phyloP scores from a whole-genome alignment of 176 grass and related monocot species.

The Aegilops bicornis region DNA sequence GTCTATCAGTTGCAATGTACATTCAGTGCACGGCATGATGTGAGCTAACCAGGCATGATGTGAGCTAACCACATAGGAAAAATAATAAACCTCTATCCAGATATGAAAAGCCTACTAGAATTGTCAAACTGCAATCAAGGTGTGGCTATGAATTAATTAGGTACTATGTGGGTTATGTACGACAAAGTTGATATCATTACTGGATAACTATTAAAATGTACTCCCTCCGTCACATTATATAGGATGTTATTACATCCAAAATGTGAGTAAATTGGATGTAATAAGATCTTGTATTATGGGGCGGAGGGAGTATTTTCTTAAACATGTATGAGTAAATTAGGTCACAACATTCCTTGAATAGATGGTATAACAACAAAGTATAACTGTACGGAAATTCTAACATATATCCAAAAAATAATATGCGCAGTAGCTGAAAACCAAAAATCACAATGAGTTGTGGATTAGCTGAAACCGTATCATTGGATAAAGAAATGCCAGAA shows the following conservation, averaged over 20 bases:
- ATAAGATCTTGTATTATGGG: too few relatives aligned
- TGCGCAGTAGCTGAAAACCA: too few relatives aligned
- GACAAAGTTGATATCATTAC: too few relatives aligned
- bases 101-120: not conserved
- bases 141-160: not conserved
- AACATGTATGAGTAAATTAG: not conserved
- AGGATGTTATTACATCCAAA: too few relatives aligned
- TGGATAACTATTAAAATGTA: not conserved
- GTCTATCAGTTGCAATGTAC: not conserved
- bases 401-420: too few relatives aligned
- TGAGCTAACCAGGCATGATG: not conserved
- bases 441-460: not conserved
- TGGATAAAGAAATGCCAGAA: too few relatives aligned
- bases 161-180: not conserved
- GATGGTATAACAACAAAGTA: not conserved
- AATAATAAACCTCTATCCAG: too few relatives aligned
- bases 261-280: too few relatives aligned
- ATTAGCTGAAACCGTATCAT: not conserved
- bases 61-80: not conserved
- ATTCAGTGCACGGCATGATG: not conserved
- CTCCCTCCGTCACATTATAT: too few relatives aligned
- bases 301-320: not conserved
- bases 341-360: not conserved
- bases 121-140: not conserved
- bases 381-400: not conserved